Evolutionary conservation across 2,329 filamentous ascomycete species (phyloP).

Genomic region (Cytospora mali): DNA sequence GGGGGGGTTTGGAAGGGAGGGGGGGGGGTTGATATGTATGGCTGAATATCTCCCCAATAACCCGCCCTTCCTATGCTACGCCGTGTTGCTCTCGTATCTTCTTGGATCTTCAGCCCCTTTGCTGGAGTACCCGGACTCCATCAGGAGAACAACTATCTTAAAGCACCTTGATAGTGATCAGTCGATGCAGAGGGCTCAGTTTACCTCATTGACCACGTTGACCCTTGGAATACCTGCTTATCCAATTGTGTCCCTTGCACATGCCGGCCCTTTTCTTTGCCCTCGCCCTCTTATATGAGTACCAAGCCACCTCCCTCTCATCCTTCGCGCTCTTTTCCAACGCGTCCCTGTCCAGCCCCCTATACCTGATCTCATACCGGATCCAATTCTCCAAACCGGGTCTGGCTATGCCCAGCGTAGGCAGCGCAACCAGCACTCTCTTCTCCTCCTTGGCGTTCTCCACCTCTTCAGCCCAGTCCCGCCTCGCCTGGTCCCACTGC

Average conservation of each 20-base stretch:
- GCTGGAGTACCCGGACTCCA: too few relatives aligned
- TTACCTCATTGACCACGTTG: neutral
- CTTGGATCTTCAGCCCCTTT: too few relatives aligned
- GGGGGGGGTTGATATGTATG: too few relatives aligned
- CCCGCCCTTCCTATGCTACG: too few relatives aligned
- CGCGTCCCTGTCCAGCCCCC: slow-evolving; percentile 48
- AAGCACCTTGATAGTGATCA: too few relatives aligned
- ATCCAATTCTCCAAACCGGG: slow-evolving; percentile 53
- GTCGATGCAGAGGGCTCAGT: too few relatives aligned
- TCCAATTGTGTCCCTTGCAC: neutral
- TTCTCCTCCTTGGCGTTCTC: slow-evolving; percentile 23
- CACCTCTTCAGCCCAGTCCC: neutral
- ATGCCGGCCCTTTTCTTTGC: slow-evolving; percentile 2
- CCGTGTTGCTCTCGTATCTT: too few relatives aligned
- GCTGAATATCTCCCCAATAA: too few relatives aligned
- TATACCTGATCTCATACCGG: slow-evolving; percentile 53
- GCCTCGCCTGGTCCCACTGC: neutral
- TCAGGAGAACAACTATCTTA: too few relatives aligned
- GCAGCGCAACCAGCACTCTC: slow-evolving; percentile 53
- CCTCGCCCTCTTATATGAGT: neutral
- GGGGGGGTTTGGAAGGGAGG: too few relatives aligned
- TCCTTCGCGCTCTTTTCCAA: slow-evolving; percentile 33
- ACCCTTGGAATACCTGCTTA: neutral
- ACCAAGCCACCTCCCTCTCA: slow-evolving; percentile 9
- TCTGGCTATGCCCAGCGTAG: slow-evolving; percentile 52